Base-by-base conservation (phyloP, 2,329 filamentous ascomycete species). In the Penicillium psychrosexuale region DNA sequence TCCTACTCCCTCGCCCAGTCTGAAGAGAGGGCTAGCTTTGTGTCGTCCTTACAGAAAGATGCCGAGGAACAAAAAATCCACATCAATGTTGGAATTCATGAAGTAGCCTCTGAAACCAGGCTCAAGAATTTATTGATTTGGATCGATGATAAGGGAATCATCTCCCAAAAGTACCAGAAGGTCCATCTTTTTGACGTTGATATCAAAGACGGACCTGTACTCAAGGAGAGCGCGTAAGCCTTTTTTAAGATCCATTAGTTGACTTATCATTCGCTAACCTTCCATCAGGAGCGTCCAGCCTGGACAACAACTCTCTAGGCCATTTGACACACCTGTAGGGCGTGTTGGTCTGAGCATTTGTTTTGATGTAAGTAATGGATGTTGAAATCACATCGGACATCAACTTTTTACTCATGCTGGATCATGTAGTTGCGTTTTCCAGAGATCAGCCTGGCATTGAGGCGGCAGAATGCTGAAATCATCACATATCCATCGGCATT, bases 401-500 rank as follows among this genome's bases (percentile, higher is more conserved):
- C 13, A 27, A 27, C 15, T 3, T 17, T 24, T 37, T 34, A 31
- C 44, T 55, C 9, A 52, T 34, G 22, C 13, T 28, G 8, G 17
- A n/a, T 43, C 34, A 43, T 55, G 13, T 55, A 82, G 78, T 75
- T 97, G 59, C 84, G 91, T 1, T 96, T 94, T 68, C 84, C 91
- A 0, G 90, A 96, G 69, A 82, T 88, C 8, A 83, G 84, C 0
- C 72, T 94, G 9, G 80, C 84, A 1, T 80, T 96, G 17, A 82
- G 84, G 28, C 76, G 82, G 7, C 82, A 84, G 52, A 78, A 82
- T 22, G 90, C 91, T 1, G 85, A 96, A 59, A 77, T 96, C 50
- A 77, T 97, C 47, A 85, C 90, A 0, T 97, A 93, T 68, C 93
- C 93, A 0, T 93, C 89, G 6, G 93, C 93, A 4, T 97, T 97